These are phyloP conservation scores for Solanum piurae DNA, from an alignment of 257 asterid genomes.

Conservation along the genomic window DNA sequence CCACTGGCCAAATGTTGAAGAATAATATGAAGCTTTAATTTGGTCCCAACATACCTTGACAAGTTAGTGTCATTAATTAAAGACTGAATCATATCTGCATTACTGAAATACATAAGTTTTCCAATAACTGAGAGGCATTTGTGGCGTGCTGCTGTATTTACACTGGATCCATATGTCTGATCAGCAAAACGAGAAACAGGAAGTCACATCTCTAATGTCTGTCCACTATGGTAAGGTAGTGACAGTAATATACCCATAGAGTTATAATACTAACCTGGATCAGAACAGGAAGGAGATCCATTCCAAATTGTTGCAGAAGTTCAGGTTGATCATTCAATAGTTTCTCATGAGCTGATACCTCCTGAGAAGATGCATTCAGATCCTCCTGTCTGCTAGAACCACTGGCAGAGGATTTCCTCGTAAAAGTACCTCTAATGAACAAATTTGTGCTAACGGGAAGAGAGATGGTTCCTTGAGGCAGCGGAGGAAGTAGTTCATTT, in stretches of 20 bases:
- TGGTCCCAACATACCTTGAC: slow-evolving; percentile 47
- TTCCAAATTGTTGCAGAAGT: slow-evolving; percentile 86
- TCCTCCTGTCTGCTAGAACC: slow-evolving; percentile 68
- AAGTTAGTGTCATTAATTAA: slow-evolving; percentile 60
- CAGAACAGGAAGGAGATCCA: slow-evolving; percentile 88
- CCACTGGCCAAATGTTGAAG: background rate
- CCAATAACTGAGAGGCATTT: slow-evolving; percentile 94
- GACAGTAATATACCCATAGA: background rate
- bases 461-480: slow-evolving; percentile 88
- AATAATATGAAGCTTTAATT: background rate
- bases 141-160: slow-evolving; percentile 91
- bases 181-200: background rate
- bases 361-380: slow-evolving; percentile 41
- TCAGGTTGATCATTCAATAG: slow-evolving; percentile 87
- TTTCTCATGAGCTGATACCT: slow-evolving; percentile 64
- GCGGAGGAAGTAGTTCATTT: slow-evolving; percentile 92
- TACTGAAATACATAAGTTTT: slow-evolving; percentile 90
- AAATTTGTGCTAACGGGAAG: slow-evolving; percentile 62
- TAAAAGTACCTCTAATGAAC: slow-evolving; percentile 44
- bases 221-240: background rate
- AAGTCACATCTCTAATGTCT: background rate
- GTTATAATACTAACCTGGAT: slow-evolving; percentile 52
- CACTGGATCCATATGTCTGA: slow-evolving; percentile 98
- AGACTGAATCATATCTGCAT: slow-evolving; percentile 76
- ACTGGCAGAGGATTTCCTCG: slow-evolving; percentile 47